phyloP scores from a whole-genome alignment of 1,284 basidiomycete genomes.

The Xerocomus tenax region DNA sequence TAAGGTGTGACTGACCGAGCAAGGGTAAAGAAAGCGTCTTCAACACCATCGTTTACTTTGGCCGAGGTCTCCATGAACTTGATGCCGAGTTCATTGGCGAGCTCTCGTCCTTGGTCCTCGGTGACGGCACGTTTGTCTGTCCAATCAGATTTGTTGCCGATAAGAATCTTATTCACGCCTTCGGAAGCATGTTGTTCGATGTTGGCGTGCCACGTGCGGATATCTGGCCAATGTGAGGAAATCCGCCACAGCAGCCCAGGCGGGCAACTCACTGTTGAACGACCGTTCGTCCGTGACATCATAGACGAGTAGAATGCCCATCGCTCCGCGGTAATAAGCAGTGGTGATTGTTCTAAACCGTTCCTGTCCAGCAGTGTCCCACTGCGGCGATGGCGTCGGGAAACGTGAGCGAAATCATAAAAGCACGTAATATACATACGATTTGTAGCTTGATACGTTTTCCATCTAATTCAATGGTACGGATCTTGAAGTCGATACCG shows the following conservation, averaged over 20 bases:
- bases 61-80: conserved; percentile 98
- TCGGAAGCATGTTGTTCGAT: conserved; percentile 99
- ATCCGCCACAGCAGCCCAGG: conserved; percentile 3
- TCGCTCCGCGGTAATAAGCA: conserved; percentile 99
- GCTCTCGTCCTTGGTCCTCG: conserved; percentile 72
- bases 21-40: conserved; percentile 97
- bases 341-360: conserved; percentile 99
- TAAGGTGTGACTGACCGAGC: conserved; percentile 60
- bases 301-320: conserved; percentile 98
- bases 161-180: conserved; percentile 97
- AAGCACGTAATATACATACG: conserved; percentile 42
- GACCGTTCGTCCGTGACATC: conserved; percentile 98
- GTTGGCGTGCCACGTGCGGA: conserved; percentile 97
- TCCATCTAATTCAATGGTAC: conserved; percentile 92
- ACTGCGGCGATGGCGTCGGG: conserved; percentile 41
- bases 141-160: conserved; percentile 99
- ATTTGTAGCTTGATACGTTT: conserved; percentile 96
- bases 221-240: conserved; percentile 51
- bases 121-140: conserved; percentile 91
- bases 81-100: conserved; percentile 85
- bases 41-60: conserved; percentile 95
- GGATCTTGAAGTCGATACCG: conserved; percentile 94
- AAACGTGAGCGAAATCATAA: conserved; percentile 5
- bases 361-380: conserved; percentile 99
- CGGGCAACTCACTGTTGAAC: conserved; percentile 76